Base-by-base conservation (phyloP, 2,329 filamentous ascomycete genomes). In the Trichoderma sp. region DNA sequence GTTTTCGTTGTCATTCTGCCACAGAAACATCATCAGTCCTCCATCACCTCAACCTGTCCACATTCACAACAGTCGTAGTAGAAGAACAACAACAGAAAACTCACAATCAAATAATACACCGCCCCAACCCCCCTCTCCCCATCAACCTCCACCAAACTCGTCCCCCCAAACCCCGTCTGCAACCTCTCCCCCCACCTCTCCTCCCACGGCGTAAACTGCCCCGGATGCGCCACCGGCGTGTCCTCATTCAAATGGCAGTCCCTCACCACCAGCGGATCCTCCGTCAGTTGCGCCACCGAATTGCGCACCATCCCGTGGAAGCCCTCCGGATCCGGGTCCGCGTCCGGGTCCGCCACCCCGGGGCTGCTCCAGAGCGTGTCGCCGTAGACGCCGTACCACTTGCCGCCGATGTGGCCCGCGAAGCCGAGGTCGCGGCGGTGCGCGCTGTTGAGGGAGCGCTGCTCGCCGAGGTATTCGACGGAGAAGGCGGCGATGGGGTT, bases 251-350 rank as follows among this genome's bases (percentile, higher is more conserved):
- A 64, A 64, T 78, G 72, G 39, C 79, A 57, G 51, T 79, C 76
- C 6, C 75, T 68, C 1, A 79, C 75, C 0, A 74, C 65, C 2
- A 79, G 70, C 2, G 77, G 74, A 62, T 78, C 70, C 19, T 75
- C 70, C 0, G 75, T 78, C 63, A 74, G 65, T 1, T 69, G 69
- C 1, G 77, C 78, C 5, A 78, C 66, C 4, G 77, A 71, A 63
- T 79, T 74, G 7, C 78, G 71, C 1, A 79, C 78, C 74, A 79
- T 77, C 24, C 77, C 78, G 28, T 79, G 74, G 50, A 80, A 79
- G 0, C 76, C 75, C 0, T 71, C 67, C 50, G 58, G 66, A 30
- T 77, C 67, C 7, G 60, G 66, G 28, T 77, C 73, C 5, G 70
- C 30, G 2, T 65, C 65, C 0, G 73, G 71, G n/a, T 78, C 71